phyloP scores from a whole-genome alignment of 2,329 filamentous ascomycete species.

The Fusarium sp. region DNA sequence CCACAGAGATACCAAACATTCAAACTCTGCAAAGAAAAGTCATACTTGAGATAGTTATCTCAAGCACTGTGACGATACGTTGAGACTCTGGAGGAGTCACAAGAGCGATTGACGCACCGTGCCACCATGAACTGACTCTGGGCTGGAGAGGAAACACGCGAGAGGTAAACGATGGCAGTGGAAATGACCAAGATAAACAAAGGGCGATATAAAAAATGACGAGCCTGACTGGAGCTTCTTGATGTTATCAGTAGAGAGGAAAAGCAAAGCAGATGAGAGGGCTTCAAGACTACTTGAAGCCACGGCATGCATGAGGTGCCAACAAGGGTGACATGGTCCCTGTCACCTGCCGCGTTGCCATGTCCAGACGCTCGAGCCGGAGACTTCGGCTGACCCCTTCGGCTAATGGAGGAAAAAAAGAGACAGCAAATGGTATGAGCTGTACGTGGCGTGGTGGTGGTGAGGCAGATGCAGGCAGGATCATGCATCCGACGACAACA shows the following conservation, averaged over 20 bases:
- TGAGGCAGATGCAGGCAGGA: slow-evolving; percentile 4
- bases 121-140: slow-evolving; percentile 18
- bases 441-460: slow-evolving; percentile 21
- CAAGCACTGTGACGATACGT: neutral
- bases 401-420: slow-evolving; percentile 23
- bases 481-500: slow-evolving; percentile 10
- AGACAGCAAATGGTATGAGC: slow-evolving; percentile 19
- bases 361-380: slow-evolving; percentile 28
- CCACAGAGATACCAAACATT: neutral
- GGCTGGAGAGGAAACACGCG: slow-evolving; percentile 10
- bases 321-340: neutral
- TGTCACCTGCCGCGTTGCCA: slow-evolving; percentile 12
- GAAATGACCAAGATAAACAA: neutral
- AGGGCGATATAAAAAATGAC: neutral
- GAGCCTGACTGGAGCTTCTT: neutral
- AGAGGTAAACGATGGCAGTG: neutral
- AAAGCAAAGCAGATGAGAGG: neutral
- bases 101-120: slow-evolving; percentile 18
- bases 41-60: neutral
- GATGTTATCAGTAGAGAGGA: neutral
- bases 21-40: neutral
- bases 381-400: slow-evolving; percentile 7
- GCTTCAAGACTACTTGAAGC: slow-evolving; percentile 29
- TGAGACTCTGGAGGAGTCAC: slow-evolving; percentile 8
- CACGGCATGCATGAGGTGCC: slow-evolving; percentile 9